These are phyloP conservation scores for Neofusicoccum cordaticola DNA, from an alignment of 2,329 filamentous ascomycete genomes.

Conservation along the genomic window DNA sequence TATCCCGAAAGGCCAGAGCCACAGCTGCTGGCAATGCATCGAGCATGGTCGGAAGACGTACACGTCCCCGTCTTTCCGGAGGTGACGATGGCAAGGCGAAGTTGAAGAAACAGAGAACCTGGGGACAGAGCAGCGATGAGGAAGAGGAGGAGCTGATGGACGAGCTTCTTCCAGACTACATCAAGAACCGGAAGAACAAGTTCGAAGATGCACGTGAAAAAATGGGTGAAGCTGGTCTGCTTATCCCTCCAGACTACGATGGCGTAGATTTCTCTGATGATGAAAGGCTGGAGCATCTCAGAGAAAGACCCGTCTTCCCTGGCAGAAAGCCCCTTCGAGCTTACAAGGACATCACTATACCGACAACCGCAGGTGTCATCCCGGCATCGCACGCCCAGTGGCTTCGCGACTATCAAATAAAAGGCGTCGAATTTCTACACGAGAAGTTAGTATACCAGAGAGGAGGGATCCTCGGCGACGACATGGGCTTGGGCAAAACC, in stretches of 20 bases:
- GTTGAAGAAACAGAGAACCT: slow-evolving; percentile 19
- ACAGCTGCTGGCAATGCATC: slow-evolving; percentile 31
- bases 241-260: slow-evolving; percentile 73
- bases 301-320: slow-evolving; percentile 67
- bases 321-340: slow-evolving; percentile 61
- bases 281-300: slow-evolving; percentile 58
- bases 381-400: slow-evolving; percentile 89
- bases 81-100: neutral
- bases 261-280: slow-evolving; percentile 75
- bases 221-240: slow-evolving; percentile 67
- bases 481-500: slow-evolving; percentile 97
- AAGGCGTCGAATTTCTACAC: slow-evolving; percentile 82
- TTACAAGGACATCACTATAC: slow-evolving; percentile 73
- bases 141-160: slow-evolving; percentile 52
- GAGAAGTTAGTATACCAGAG: slow-evolving; percentile 86
- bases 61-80: slow-evolving; percentile 20
- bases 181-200: slow-evolving; percentile 63
- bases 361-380: slow-evolving; percentile 74
- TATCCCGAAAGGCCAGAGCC: slow-evolving; percentile 46
- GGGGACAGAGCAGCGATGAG: slow-evolving; percentile 33
- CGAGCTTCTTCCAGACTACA: slow-evolving; percentile 66
- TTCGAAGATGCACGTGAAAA: slow-evolving; percentile 64
- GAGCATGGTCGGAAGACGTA: slow-evolving; percentile 41
- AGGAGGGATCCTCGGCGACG: slow-evolving; percentile 87
- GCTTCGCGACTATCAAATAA: slow-evolving; percentile 85